These are phyloP conservation scores for Caulochytrium protostelioides DNA, from an alignment of 371 early-diverging fungal species.

Conservation along the genomic window DNA sequence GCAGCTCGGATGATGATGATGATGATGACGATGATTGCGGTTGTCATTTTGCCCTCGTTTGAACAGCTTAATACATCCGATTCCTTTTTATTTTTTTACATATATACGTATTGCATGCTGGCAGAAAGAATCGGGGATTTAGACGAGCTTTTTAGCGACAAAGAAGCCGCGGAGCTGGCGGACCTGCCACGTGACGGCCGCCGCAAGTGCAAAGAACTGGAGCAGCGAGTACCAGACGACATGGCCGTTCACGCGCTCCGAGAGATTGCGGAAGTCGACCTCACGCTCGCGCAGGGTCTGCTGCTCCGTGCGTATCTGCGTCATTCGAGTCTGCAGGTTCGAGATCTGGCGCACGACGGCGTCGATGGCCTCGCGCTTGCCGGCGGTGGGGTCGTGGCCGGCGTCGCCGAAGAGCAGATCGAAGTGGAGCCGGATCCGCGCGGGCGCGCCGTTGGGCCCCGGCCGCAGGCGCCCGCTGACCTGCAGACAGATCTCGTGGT, in stretches of 20 bases:
- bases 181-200: slow-evolving; percentile 52
- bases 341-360: slow-evolving; percentile 46
- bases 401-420: slow-evolving; percentile 60
- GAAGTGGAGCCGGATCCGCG: slow-evolving; percentile 29
- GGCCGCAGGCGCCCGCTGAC: slow-evolving; percentile 13
- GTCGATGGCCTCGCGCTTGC: slow-evolving; percentile 6
- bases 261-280: slow-evolving; percentile 63
- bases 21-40: too few relatives aligned
- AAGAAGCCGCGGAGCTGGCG: slow-evolving; percentile 77
- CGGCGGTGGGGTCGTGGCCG: slow-evolving; percentile 12
- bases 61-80: too few relatives aligned
- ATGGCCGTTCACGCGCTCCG: slow-evolving; percentile 57
- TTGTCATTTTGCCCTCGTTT: too few relatives aligned
- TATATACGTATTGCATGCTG: too few relatives aligned
- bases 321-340: slow-evolving; percentile 57
- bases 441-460: slow-evolving; percentile 33
- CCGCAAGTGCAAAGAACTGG: slow-evolving; percentile 47
- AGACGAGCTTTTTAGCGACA: slow-evolving; percentile 80
- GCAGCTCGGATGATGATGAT: too few relatives aligned
- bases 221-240: slow-evolving; percentile 72
- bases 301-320: slow-evolving; percentile 70
- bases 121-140: too few relatives aligned
- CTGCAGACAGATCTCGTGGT: slow-evolving; percentile 67
- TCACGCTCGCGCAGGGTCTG: slow-evolving; percentile 50
- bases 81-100: too few relatives aligned